These are phyloP conservation scores for Garcileccinum viscosum DNA, from an alignment of 1,284 basidiomycete genomes.

Conservation along the genomic window DNA sequence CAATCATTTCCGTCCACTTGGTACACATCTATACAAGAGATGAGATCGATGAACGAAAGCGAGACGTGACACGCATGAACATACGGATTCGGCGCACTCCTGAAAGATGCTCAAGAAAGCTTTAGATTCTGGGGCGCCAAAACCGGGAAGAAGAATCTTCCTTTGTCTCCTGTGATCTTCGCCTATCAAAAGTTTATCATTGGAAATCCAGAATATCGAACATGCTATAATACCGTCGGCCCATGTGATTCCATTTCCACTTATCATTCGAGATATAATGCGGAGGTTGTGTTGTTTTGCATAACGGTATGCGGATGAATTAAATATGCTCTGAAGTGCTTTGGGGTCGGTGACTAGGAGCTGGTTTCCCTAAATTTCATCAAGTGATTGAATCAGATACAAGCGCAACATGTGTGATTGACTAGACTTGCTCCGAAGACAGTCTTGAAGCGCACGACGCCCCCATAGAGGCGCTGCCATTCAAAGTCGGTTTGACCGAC, in stretches of 20 bases:
- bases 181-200: slow-evolving; percentile 36
- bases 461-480: slow-evolving; percentile 39
- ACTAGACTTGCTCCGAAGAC: slow-evolving; percentile 29
- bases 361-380: slow-evolving; percentile 27
- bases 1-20: slow-evolving; percentile 53
- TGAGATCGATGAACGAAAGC: slow-evolving; percentile 12
- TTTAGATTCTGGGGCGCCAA: slow-evolving; percentile 46
- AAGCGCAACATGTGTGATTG: not conserved
- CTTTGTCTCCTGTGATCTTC: slow-evolving; percentile 51
- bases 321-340: slow-evolving; percentile 48
- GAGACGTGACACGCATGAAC: slow-evolving; percentile 12
- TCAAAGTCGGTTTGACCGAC: slow-evolving; percentile 35
- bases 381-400: not conserved
- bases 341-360: slow-evolving; percentile 46
- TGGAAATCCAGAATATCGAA: not conserved
- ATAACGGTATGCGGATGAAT: slow-evolving; percentile 47
- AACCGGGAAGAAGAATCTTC: slow-evolving; percentile 52
- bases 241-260: slow-evolving; percentile 46
- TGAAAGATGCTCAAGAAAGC: slow-evolving; percentile 45
- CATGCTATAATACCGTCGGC: slow-evolving; percentile 43
- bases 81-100: slow-evolving; percentile 30
- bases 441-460: slow-evolving; percentile 36
- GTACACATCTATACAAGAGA: slow-evolving; percentile 44
- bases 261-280: slow-evolving; percentile 37
- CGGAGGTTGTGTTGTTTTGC: slow-evolving; percentile 44